phyloP scores from a whole-genome alignment of 805 yeast genomes.

The Suhomyces sp. region DNA sequence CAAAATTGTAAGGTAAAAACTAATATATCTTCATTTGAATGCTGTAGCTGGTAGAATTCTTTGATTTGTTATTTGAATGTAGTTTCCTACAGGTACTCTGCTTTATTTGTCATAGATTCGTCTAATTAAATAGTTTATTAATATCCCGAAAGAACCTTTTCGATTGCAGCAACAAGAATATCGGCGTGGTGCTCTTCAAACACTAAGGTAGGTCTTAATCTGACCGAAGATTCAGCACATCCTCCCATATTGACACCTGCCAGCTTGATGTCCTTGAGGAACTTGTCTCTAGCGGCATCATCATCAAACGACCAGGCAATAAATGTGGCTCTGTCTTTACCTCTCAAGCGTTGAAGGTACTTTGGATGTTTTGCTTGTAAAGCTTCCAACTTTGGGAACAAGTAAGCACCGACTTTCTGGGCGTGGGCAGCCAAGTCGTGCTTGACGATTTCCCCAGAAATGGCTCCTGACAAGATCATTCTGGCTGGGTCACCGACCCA shows the following conservation, averaged over 20 bases:
- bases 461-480: constrained; percentile 71
- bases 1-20: no score
- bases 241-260: constrained; percentile 81
- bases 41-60: no score
- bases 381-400: constrained; percentile 53
- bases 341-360: constrained; percentile 58
- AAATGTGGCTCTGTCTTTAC: constrained; percentile 72
- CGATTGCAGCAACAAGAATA: constrained; percentile 47
- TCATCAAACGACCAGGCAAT: constrained; percentile 74
- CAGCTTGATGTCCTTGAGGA: constrained; percentile 56
- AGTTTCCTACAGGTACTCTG: no score
- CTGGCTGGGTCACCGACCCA: constrained; percentile 93
- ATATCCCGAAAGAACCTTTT: constrained; percentile 36
- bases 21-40: no score
- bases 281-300: constrained; percentile 55
- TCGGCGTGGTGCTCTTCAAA: constrained; percentile 82
- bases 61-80: no score
- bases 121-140: not conserved
- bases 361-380: constrained; percentile 56
- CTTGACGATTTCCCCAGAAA: constrained; percentile 61
- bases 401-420: constrained; percentile 62
- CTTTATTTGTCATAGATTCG: no score
- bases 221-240: constrained; percentile 73
- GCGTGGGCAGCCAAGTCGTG: constrained; percentile 58
- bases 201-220: constrained; percentile 76